Conservation (phyloP, 768 basidiomycete species). For the Rossbeevera mucosa region DNA sequence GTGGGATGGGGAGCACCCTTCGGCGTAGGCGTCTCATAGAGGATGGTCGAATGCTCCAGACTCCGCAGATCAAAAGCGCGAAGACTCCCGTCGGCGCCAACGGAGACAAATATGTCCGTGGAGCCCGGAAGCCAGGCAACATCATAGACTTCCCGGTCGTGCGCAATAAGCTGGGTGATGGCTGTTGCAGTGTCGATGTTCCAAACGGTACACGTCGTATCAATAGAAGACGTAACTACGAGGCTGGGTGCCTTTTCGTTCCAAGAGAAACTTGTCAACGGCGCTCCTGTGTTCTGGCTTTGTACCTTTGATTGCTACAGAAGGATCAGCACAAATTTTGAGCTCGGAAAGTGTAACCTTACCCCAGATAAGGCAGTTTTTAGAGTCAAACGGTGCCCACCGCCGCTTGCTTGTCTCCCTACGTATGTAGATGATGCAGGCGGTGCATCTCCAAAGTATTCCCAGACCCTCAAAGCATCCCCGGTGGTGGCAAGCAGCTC, state of each 20-base stretch:
- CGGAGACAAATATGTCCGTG: conserved; percentile 96
- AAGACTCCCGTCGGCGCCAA: conserved; percentile 94
- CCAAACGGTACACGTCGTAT: conserved; percentile 99
- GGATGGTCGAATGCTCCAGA: conserved; percentile 95
- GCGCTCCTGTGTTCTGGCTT: conserved; percentile 76
- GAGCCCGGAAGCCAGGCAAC: conserved; percentile 98
- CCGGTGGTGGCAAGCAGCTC: conserved; percentile 93
- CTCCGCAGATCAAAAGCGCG: conserved; percentile 96
- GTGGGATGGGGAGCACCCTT: conserved; percentile 62
- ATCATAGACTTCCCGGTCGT: conserved; percentile 94
- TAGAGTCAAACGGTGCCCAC: conserved; percentile 62
- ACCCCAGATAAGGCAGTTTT: conserved; percentile 82
- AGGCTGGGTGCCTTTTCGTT: conserved; percentile 87
- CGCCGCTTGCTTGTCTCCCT: conserved; percentile 52
- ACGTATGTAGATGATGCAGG: conserved; percentile 60
- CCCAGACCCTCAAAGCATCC: conserved; percentile 90
- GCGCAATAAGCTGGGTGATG: conserved; percentile 95
- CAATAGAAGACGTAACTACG: conserved; percentile 96
- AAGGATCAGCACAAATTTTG: conserved; percentile 10
- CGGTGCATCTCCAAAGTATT: conserved; percentile 69
- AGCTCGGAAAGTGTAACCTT: conserved; percentile 29
- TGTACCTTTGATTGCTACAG: conserved; percentile 85
- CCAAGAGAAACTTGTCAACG: conserved; percentile 97
- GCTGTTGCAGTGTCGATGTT: conserved; percentile 93
- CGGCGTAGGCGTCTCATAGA: conserved; percentile 89